Evolutionary conservation across 768 basidiomycete species (phyloP), one percentile per base, ranked within the genome.

Genomic region (Dendrothele bispora): DNA sequence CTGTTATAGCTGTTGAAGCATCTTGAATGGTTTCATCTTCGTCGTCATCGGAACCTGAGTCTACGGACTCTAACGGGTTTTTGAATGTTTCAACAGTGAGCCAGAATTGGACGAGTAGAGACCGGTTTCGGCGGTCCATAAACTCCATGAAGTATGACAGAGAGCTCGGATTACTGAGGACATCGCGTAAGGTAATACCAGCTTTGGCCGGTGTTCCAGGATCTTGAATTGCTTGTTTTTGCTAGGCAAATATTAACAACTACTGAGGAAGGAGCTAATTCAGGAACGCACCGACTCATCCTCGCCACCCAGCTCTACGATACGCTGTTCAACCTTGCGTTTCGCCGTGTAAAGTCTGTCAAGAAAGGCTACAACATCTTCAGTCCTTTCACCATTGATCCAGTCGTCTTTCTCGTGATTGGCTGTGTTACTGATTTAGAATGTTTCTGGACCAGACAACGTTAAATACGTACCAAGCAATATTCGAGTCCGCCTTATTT

Each of bases 61-160:
- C 86, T 5, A 88, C 78, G 2, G 83, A 80, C 64, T 97, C 95
- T 22, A 99, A 68, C 1, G 97, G 97, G 55, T 95, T 92, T 69
- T 98, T 98, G 78, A 98, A 95, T 49, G 91, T 92, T 68, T 99
- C 94, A 2, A 98, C 91, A 1, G 93, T 92, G 1, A 98, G 73
- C 95, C 95, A 98, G 67, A 98, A 99, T 54, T 98, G 95, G 3
- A 97, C 91, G 8, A 92, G 81, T 11, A 91, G 60, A 11, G 94
- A 89, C 25, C 88, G 82, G 50, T 83, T 78, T 7, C 88, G 81
- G 12, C 97, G 81, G 56, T 98, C 97, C 91, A 98, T 95, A 58
- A 91, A 97, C 70, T 99, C 97, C 86, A 98, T 94, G 69, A 95
- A 91, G 63, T 97, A 95, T 2, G 91, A 92, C 2, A 98, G 77